phyloP scores from a whole-genome alignment of 345 rosid genomes.

The Aegle marmelos region DNA sequence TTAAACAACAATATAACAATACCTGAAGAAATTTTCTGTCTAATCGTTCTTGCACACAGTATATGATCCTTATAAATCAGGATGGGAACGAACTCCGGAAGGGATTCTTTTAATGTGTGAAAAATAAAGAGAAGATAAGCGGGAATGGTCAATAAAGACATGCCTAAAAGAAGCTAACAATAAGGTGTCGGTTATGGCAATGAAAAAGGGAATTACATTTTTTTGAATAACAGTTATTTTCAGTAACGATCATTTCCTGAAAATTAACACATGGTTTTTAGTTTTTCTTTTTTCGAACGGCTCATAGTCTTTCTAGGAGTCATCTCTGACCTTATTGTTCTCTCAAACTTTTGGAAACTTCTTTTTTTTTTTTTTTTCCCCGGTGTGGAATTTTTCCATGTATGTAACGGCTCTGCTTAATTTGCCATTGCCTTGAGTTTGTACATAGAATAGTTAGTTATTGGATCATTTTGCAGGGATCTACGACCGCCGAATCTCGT shows the following conservation, averaged over 20 bases:
- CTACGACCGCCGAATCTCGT: too few relatives aligned
- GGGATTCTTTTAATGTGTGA: neutral
- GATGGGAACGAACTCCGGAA: neutral
- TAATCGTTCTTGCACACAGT: neutral
- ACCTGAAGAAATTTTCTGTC: neutral
- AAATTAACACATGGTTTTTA: neutral
- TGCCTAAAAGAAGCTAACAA: neutral
- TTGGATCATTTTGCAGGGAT: too few relatives aligned
- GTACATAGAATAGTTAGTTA: too few relatives aligned
- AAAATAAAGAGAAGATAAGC: neutral
- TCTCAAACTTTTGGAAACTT: neutral
- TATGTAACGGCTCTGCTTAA: neutral
- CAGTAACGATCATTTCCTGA: neutral
- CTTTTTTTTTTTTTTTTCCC: too few relatives aligned
- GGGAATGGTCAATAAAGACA: neutral
- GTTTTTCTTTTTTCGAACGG: neutral
- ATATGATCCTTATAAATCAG: neutral
- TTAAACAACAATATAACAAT: neutral
- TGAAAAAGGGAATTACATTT: neutral
- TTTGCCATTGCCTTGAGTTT: neutral
- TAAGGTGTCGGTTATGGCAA: neutral
- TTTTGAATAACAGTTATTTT: neutral
- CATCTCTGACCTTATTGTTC: neutral
- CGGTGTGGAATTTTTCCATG: neutral
- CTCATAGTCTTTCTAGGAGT: neutral